These are phyloP conservation scores for Auricularia sp. DNA, from an alignment of 768 basidiomycete species.

Conservation along the genomic window DNA sequence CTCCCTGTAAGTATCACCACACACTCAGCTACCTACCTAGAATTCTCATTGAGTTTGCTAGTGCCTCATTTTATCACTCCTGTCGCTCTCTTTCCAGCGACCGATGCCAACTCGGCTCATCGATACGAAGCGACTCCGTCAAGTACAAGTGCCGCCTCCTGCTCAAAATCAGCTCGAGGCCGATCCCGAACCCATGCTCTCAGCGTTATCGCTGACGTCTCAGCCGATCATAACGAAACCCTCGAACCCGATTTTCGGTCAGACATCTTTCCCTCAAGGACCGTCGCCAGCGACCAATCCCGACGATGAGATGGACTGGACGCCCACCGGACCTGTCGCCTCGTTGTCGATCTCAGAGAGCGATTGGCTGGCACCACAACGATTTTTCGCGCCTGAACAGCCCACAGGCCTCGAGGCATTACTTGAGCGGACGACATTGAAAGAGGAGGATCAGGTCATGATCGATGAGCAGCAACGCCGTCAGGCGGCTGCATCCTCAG, in stretches of 20 bases:
- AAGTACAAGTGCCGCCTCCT: slow-evolving; percentile 9
- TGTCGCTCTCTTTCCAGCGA: slow-evolving; percentile 51
- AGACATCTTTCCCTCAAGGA: slow-evolving; percentile 46
- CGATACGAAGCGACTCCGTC: slow-evolving; percentile 39
- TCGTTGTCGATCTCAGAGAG: slow-evolving; percentile 25
- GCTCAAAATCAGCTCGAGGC: slow-evolving; percentile 28
- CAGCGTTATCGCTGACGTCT: slow-evolving; percentile 54
- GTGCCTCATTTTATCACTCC: slow-evolving; percentile 43
- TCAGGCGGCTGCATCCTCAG: too few species aligned
- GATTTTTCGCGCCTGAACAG: slow-evolving; percentile 68
- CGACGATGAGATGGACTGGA: slow-evolving; percentile 58
- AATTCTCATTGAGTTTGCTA: slow-evolving; percentile 17
- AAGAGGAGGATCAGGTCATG: background rate
- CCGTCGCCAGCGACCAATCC: slow-evolving; percentile 20
- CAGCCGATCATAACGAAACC: slow-evolving; percentile 42
- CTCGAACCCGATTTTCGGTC: slow-evolving; percentile 53
- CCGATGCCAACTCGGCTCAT: slow-evolving; percentile 66
- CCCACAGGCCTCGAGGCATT: slow-evolving; percentile 68
- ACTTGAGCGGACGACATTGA: slow-evolving; percentile 28
- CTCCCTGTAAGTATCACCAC: slow-evolving; percentile 36
- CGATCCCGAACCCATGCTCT: slow-evolving; percentile 36
- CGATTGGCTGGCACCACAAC: slow-evolving; percentile 55
- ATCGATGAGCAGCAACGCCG: too few species aligned
- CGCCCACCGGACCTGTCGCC: slow-evolving; percentile 37
- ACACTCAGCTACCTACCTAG: background rate